These are phyloP conservation scores for Diutina rugosa DNA, from an alignment of 1,139 yeast species.

Conservation along the genomic window DNA sequence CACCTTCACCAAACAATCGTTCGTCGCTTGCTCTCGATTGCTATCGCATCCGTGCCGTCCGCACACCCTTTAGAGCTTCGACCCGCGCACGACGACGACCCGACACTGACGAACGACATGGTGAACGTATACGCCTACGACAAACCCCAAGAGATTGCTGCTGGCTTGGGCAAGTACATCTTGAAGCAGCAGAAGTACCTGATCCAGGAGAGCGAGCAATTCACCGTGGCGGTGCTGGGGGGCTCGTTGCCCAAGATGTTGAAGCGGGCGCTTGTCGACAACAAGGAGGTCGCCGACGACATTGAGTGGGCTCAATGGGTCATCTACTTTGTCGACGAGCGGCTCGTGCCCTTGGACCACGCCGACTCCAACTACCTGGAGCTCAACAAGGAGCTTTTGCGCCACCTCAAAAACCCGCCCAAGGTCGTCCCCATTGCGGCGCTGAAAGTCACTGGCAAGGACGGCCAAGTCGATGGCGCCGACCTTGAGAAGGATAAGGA, in stretches of 20 bases:
- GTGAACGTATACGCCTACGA: conserved; percentile 29
- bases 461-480: conserved; percentile 27
- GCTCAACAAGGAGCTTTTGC: conserved; percentile 44
- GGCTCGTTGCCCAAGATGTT: conserved; percentile 79
- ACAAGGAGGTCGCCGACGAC: conserved; percentile 28
- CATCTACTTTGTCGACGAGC: conserved; percentile 60
- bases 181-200: conserved; percentile 42
- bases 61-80: neutral
- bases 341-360: conserved; percentile 55
- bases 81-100: neutral
- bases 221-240: conserved; percentile 77
- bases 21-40: neutral
- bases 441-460: conserved; percentile 11
- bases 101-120: neutral
- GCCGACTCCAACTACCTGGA: conserved; percentile 59
- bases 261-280: conserved; percentile 54
- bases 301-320: conserved; percentile 60
- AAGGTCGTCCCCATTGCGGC: conserved; percentile 1
- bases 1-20: too few relatives aligned
- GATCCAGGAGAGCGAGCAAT: conserved; percentile 25
- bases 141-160: conserved; percentile 45
- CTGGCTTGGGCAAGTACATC: conserved; percentile 42
- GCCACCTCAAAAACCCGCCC: conserved; percentile 22
- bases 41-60: neutral
- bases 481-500: conserved; percentile 12